Conservation (phyloP, 768 basidiomycete genomes). For the Cyclocybe cylindracea region DNA sequence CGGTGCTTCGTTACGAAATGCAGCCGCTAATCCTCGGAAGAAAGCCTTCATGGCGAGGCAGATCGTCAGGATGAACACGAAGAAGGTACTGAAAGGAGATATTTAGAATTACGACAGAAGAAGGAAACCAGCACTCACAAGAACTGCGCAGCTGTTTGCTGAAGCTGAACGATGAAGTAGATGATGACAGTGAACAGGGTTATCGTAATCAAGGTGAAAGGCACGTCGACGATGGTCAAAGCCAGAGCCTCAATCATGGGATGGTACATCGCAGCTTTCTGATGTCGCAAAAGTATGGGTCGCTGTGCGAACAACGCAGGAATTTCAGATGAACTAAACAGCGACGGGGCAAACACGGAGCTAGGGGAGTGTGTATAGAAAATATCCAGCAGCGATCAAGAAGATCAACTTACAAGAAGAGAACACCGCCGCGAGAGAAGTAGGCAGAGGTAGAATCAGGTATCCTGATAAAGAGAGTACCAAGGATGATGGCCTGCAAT, state of each 20-base stretch:
- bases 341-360: constrained; percentile 56
- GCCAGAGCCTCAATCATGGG: constrained; percentile 44
- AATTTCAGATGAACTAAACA: constrained; percentile 68
- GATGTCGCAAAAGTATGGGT: constrained; percentile 58
- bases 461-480: constrained; percentile 62
- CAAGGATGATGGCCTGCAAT: constrained; percentile 44
- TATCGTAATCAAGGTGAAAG: constrained; percentile 51
- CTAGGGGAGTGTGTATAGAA: constrained; percentile 29
- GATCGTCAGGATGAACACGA: constrained; percentile 57
- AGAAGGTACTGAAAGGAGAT: constrained; percentile 46
- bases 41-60: constrained; percentile 71
- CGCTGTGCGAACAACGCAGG: constrained; percentile 63
- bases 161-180: constrained; percentile 65
- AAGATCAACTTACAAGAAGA: constrained; percentile 59
- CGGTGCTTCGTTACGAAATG: constrained; percentile 57
- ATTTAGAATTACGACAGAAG: constrained; percentile 1
- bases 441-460: constrained; percentile 54
- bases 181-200: constrained; percentile 48
- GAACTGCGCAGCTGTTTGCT: constrained; percentile 57
- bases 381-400: background rate
- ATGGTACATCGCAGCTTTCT: constrained; percentile 60
- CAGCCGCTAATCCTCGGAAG: constrained; percentile 70
- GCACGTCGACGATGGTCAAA: constrained; percentile 61
- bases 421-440: constrained; percentile 70
- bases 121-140: constrained; percentile 47